Conservation (phyloP, 2,329 filamentous ascomycete genomes). For the Tolypocladium inflatum region DNA sequence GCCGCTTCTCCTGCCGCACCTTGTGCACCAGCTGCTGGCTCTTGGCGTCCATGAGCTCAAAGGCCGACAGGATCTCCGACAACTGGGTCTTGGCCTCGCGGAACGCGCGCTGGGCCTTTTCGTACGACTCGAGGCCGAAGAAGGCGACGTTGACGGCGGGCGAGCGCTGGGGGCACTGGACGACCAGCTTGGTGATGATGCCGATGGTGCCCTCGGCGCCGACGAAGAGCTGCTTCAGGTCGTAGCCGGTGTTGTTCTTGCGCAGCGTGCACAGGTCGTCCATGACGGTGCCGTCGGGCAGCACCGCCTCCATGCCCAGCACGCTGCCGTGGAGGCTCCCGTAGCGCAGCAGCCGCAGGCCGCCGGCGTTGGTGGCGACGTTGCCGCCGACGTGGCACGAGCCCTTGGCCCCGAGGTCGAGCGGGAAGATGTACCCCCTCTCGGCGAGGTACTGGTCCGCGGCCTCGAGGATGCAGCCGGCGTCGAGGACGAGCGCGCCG, state of each 20-base stretch:
- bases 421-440: conserved; percentile 79
- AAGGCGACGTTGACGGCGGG: conserved; percentile 91
- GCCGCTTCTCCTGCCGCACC: conserved; percentile 68
- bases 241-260: conserved; percentile 99
- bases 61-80: conserved; percentile 91
- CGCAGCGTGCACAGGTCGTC: conserved; percentile 80
- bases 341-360: conserved; percentile 80
- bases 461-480: conserved; percentile 81
- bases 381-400: conserved; percentile 96
- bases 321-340: conserved; percentile 91
- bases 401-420: conserved; percentile 96
- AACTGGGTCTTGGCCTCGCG: conserved; percentile 81
- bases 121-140: conserved; percentile 83
- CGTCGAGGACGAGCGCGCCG: conserved; percentile 81
- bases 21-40: conserved; percentile 69
- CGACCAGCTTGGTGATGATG: conserved; percentile 82
- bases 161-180: conserved; percentile 80
- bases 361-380: conserved; percentile 90
- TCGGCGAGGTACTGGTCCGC: conserved; percentile 81
- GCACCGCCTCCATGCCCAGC: conserved; percentile 83
- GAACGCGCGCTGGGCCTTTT: conserved; percentile 80
- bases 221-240: conserved; percentile 94
- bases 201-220: conserved; percentile 92
- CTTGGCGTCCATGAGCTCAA: conserved; percentile 89
- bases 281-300: conserved; percentile 86